phyloP scores from a whole-genome alignment of 768 basidiomycete genomes.

The Lentinula guzmanii region DNA sequence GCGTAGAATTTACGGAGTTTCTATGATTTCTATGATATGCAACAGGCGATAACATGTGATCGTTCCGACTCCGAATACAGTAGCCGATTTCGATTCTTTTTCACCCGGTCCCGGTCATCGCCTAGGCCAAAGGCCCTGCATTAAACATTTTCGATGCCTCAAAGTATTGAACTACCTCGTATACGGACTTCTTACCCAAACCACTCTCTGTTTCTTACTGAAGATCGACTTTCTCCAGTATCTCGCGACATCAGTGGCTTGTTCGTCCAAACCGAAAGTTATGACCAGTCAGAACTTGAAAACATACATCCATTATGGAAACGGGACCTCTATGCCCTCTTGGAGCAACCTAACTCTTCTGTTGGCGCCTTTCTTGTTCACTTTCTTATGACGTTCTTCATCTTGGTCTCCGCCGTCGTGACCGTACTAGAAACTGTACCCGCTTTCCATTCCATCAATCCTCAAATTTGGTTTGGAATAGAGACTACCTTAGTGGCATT shows the following conservation, averaged over 20 bases:
- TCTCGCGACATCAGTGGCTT: conserved; percentile 30
- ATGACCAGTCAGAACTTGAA: conserved; percentile 26
- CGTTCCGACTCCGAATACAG: no score
- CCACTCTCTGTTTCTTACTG: conserved; percentile 32
- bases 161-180: conserved; percentile 5
- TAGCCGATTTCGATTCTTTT: not conserved
- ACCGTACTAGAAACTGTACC: conserved; percentile 80
- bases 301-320: conserved; percentile 52
- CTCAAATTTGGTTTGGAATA: conserved; percentile 77
- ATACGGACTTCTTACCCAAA: not conserved
- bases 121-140: not conserved
- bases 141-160: conserved; percentile 2
- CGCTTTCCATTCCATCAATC: conserved; percentile 62
- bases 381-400: conserved; percentile 62
- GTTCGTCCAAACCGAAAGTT: conserved; percentile 29
- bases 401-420: conserved; percentile 67
- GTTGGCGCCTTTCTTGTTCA: conserved; percentile 72
- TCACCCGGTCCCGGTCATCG: not conserved
- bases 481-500: conserved; percentile 76
- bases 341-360: conserved; percentile 79
- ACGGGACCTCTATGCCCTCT: conserved; percentile 57
- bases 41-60: not conserved
- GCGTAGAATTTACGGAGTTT: not conserved
- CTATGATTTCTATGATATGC: no score
- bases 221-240: conserved; percentile 27